Percentiles rank a stretch among this genome's conserved stretches.
These are phyloP conservation scores for Ophiostoma novo-ulmi DNA, from an alignment of 2,329 filamentous ascomycete species.

Conservation along the genomic window DNA sequence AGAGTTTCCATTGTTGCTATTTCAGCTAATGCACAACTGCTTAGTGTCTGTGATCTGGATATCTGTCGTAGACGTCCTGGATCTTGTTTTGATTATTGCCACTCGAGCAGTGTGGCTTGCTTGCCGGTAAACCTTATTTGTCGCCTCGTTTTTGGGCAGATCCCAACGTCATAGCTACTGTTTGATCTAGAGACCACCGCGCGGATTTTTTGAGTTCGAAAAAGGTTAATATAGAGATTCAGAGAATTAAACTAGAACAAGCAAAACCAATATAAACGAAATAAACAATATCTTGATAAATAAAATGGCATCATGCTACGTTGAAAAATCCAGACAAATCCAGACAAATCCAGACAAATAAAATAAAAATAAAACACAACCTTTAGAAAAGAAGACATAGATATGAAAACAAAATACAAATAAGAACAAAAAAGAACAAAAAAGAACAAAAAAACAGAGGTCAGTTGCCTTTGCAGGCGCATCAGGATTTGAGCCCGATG, in stretches of 20 bases:
- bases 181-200: too few species aligned
- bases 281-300: too few species aligned
- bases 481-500: slow-evolving; percentile 43
- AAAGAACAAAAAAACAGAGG: background rate
- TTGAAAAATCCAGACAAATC: too few species aligned
- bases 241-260: too few species aligned
- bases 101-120: background rate
- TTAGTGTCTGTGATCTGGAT: too few species aligned
- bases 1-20: background rate
- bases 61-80: background rate
- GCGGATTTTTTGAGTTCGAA: too few species aligned
- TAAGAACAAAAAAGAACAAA: background rate
- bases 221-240: too few species aligned
- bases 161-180: background rate
- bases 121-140: background rate
- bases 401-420: background rate
- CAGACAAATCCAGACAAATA: background rate
- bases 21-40: too few species aligned
- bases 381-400: background rate
- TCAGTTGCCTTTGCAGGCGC: slow-evolving; percentile 25
- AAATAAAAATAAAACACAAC: background rate
- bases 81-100: background rate
- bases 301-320: too few species aligned
- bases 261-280: too few species aligned
- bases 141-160: background rate